Conservation (phyloP, 106 monocot genomes). For the Apostasia shenzhenica region DNA sequence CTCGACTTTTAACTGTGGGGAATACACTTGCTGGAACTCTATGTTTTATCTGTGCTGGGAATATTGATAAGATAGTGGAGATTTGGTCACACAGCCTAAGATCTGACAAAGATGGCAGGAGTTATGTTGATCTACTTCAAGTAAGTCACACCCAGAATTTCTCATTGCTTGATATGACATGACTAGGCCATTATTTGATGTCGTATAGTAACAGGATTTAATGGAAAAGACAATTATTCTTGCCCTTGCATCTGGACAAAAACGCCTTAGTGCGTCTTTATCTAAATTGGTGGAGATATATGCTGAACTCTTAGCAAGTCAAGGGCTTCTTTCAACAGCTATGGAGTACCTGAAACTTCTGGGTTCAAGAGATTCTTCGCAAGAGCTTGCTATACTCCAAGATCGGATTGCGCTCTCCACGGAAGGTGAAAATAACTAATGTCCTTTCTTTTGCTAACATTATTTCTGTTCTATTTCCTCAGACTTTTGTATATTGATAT, state of each 20-base stretch:
- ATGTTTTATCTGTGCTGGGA: conserved; percentile 96
- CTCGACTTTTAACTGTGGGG: conserved; percentile 62
- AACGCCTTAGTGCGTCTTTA: conserved; percentile 66
- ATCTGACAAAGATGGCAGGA: conserved; percentile 44
- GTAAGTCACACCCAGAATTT: conserved; percentile 15
- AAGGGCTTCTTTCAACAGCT: conserved; percentile 93
- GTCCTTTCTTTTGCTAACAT: background rate
- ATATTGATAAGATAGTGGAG: conserved; percentile 92
- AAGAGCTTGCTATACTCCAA: conserved; percentile 73
- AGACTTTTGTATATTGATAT: background rate
- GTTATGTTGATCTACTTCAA: conserved; percentile 93
- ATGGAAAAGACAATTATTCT: conserved; percentile 95
- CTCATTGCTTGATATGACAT: background rate
- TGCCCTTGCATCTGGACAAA: conserved; percentile 73
- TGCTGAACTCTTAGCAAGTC: conserved; percentile 87
- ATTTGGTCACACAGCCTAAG: conserved; percentile 81
- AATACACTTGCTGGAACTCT: conserved; percentile 88
- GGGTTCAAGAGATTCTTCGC: conserved; percentile 56
- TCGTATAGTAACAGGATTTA: conserved; percentile 56
- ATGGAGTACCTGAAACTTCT: conserved; percentile 90
- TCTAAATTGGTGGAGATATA: conserved; percentile 94
- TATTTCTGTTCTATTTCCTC: background rate
- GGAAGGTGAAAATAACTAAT: conserved; percentile 22
- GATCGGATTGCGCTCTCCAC: conserved; percentile 62
- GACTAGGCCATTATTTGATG: background rate